These are phyloP conservation scores for Ramaria sp. DNA, from an alignment of 768 basidiomycete species.

Conservation along the genomic window DNA sequence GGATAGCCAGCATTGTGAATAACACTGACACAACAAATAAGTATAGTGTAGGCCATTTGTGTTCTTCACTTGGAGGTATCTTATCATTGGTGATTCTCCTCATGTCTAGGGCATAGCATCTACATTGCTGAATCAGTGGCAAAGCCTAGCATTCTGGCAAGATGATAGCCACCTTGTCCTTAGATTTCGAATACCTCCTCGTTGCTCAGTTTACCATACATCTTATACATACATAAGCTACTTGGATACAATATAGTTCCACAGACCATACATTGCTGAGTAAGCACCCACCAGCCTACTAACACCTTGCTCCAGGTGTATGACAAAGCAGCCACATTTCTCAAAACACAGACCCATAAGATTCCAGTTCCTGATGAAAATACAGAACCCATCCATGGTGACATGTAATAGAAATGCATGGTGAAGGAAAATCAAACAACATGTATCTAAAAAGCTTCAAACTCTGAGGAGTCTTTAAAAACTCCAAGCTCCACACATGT, in stretches of 20 bases:
- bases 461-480: no score
- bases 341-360: background rate
- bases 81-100: background rate
- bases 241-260: constrained; percentile 20
- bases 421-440: no score
- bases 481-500: no score
- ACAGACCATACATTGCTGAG: background rate
- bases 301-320: background rate
- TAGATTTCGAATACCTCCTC: background rate
- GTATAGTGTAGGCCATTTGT: background rate
- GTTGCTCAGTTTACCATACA: constrained; percentile 24
- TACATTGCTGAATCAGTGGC: background rate
- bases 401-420: background rate
- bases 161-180: background rate
- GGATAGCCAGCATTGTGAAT: background rate
- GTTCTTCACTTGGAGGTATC: no score
- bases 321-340: background rate
- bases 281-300: background rate
- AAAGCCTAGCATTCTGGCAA: background rate
- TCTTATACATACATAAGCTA: constrained; percentile 31
- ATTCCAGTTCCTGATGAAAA: no score
- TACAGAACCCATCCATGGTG: background rate
- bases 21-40: background rate
- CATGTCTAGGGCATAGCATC: background rate
- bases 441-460: no score